Evolutionary conservation across 148 eudicot genomes (phyloP).

Genomic region (Linanthus parryae): DNA sequence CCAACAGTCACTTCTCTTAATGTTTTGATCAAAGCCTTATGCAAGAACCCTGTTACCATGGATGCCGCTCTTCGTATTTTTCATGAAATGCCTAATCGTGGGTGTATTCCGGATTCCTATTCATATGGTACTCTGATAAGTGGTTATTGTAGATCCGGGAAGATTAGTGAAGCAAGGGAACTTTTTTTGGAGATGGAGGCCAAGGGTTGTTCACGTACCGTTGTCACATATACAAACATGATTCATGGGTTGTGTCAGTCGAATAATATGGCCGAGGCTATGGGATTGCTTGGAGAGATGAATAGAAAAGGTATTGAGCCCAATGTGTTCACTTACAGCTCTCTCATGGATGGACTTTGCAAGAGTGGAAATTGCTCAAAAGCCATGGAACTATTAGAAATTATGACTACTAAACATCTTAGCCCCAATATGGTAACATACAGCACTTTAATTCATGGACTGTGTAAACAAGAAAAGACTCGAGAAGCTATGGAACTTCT

Average conservation of each 20-base stretch:
- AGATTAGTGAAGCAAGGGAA: conserved; percentile 53
- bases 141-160: conserved; percentile 71
- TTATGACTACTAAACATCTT: conserved; percentile 43
- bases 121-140: conserved; percentile 86
- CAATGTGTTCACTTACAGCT: conserved; percentile 79
- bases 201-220: conserved; percentile 64
- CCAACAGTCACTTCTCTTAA: conserved; percentile 76
- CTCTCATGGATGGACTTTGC: conserved; percentile 83
- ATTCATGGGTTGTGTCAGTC: conserved; percentile 68
- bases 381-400: conserved; percentile 54
- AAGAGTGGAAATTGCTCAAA: conserved; percentile 49
- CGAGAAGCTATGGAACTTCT: conserved; percentile 56
- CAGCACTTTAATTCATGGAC: conserved; percentile 71
- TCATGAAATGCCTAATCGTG: conserved; percentile 72
- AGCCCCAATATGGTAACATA: conserved; percentile 78
- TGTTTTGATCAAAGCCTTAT: conserved; percentile 76
- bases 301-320: conserved; percentile 50
- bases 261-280: conserved; percentile 51
- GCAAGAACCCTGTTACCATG: conserved; percentile 67
- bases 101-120: conserved; percentile 73
- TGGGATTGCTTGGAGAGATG: conserved; percentile 60
- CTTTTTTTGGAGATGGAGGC: conserved; percentile 65
- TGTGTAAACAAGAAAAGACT: conserved; percentile 67
- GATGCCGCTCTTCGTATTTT: conserved; percentile 67
- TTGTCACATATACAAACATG: conserved; percentile 70